Evolutionary conservation across 345 rosid species (phyloP).

Genomic region (Bretschneidera sinensis): DNA sequence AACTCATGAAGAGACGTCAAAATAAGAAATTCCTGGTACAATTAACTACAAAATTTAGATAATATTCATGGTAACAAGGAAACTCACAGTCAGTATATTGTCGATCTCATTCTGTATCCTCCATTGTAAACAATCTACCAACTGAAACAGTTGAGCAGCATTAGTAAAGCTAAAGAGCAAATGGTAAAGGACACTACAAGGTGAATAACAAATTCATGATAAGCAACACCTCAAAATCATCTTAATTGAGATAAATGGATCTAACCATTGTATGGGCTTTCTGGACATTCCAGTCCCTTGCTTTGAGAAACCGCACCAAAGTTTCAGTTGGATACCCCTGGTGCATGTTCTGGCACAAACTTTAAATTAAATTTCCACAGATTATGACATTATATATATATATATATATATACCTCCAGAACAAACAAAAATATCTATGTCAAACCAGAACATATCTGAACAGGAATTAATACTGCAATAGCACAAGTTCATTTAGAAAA

Average conservation of each 20-base stretch:
- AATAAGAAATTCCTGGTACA: background rate
- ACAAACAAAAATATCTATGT: constrained; percentile 1
- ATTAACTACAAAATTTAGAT: background rate
- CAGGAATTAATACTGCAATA: no score
- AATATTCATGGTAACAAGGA: background rate
- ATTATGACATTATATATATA: no score
- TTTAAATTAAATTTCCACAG: background rate
- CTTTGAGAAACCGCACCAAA: constrained; percentile 76
- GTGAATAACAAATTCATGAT: background rate
- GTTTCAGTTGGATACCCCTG: constrained; percentile 77
- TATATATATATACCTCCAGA: background rate
- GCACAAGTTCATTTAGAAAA: no score
- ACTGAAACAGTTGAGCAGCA: constrained; percentile 44
- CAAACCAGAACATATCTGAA: background rate
- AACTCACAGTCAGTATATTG: constrained; percentile 62
- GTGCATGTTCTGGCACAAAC: constrained; percentile 58
- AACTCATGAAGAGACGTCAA: background rate
- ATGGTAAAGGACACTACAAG: background rate
- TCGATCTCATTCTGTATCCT: constrained; percentile 79
- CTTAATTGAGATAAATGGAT: constrained; percentile 2
- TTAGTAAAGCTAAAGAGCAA: constrained; percentile 10
- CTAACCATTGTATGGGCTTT: constrained; percentile 92
- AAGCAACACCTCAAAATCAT: constrained; percentile 7
- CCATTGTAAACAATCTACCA: constrained; percentile 79
- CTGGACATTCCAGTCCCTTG: constrained; percentile 82